Evolutionary conservation across 2,329 filamentous ascomycete genomes (phyloP).

Genomic region (Bipolaris gigantea): DNA sequence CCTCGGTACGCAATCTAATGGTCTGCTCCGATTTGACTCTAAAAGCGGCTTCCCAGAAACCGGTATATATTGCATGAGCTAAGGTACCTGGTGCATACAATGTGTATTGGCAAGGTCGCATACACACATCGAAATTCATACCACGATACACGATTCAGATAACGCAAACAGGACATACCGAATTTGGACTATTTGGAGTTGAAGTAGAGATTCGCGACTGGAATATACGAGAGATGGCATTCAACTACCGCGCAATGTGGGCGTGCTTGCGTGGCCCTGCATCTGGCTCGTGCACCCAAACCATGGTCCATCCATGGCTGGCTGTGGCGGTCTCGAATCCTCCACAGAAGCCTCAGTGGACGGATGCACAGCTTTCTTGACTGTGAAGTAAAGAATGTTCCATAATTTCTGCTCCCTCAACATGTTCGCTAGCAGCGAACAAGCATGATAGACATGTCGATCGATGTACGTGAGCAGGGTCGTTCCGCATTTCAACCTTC

Average conservation of each 20-base stretch:
- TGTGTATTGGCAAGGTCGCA: neutral
- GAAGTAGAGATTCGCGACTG: neutral
- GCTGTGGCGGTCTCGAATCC: neutral
- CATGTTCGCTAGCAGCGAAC: neutral
- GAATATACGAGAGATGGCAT: neutral
- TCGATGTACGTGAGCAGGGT: neutral
- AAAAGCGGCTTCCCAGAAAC: conserved; percentile 2
- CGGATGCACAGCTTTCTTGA: neutral
- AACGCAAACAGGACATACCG: neutral
- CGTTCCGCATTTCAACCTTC: neutral
- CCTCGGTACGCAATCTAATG: neutral
- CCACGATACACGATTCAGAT: neutral
- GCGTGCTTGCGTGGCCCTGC: conserved; percentile 5
- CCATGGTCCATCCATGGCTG: neutral
- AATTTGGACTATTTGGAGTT: neutral
- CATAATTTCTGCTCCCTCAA: neutral
- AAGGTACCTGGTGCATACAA: conserved; percentile 1
- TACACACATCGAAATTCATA: neutral
- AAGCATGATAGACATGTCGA: neutral
- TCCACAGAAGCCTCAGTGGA: neutral
- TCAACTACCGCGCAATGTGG: neutral
- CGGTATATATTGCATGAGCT: neutral
- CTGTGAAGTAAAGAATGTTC: neutral
- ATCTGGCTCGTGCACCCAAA: neutral
- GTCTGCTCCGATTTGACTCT: neutral